Evolutionary conservation across 306 rosid genomes (phyloP).

Genomic region (Castanea crenata): DNA sequence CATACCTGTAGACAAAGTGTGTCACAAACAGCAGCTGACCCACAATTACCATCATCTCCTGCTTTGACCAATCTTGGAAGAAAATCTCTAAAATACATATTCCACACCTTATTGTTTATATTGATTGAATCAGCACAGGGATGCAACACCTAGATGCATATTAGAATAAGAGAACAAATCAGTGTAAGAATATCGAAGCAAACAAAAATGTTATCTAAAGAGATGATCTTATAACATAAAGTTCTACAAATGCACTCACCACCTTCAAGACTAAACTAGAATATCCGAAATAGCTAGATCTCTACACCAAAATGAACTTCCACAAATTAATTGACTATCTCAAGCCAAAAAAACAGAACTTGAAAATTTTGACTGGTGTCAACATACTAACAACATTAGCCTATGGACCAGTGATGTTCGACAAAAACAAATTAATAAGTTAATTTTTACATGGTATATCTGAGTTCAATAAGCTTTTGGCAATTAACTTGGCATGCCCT

Average conservation of each 20-base stretch:
- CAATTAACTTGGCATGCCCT: too few species aligned
- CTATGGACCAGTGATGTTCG: not conserved
- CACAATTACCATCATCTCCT: conserved; percentile 51
- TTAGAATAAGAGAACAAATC: conserved; percentile 15
- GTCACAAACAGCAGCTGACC: conserved; percentile 61
- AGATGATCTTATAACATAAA: not conserved
- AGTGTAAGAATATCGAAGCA: conserved; percentile 5
- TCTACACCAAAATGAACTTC: not conserved
- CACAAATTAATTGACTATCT: not conserved
- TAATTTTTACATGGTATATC: not conserved
- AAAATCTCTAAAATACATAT: conserved; percentile 46
- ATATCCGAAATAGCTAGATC: not conserved
- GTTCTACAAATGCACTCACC: not conserved
- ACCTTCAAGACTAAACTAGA: not conserved
- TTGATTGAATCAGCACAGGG: conserved; percentile 47
- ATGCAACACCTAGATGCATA: conserved; percentile 50
- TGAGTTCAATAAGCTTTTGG: too few species aligned
- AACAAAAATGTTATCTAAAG: conserved; percentile 14
- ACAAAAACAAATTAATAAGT: not conserved
- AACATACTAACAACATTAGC: not conserved
- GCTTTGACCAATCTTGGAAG: conserved; percentile 53
- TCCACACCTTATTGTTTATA: conserved; percentile 48
- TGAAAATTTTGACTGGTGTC: not conserved
- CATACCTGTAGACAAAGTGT: conserved; percentile 60
- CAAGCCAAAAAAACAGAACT: not conserved